phyloP scores from a whole-genome alignment of 331 rosid genomes.

The Acacia concinna region DNA sequence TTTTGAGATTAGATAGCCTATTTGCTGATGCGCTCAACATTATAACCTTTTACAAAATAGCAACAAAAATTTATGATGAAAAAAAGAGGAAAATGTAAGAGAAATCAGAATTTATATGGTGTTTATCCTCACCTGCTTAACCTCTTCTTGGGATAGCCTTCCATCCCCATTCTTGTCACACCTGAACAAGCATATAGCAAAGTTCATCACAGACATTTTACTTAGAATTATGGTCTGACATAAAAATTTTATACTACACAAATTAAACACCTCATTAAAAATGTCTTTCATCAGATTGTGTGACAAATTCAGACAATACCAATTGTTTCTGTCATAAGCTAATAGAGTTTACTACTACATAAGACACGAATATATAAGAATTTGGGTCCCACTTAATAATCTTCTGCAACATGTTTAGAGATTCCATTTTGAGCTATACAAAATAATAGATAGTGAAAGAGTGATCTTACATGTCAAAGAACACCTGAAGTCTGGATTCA shows the following conservation, averaged over 20 bases:
- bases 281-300: background rate
- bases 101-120: slow-evolving; percentile 9
- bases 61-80: slow-evolving; percentile 28
- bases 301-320: background rate
- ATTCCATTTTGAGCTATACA: background rate
- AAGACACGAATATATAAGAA: background rate
- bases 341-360: background rate
- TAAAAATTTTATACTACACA: background rate
- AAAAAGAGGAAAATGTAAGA: background rate
- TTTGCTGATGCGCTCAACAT: slow-evolving; percentile 88
- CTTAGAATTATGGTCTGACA: background rate
- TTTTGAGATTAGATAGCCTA: slow-evolving; percentile 65
- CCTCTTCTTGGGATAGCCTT: slow-evolving; percentile 82
- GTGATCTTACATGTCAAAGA: slow-evolving; percentile 78
- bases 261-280: background rate
- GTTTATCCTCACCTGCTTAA: slow-evolving; percentile 57
- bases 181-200: slow-evolving; percentile 48
- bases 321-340: background rate
- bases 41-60: slow-evolving; percentile 62
- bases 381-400: background rate
- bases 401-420: background rate
- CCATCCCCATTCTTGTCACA: slow-evolving; percentile 98
- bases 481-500: slow-evolving; percentile 77
- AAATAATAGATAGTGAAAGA: background rate
- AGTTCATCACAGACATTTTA: background rate